These are phyloP conservation scores for Amphichorda felina DNA, from an alignment of 2,329 filamentous ascomycete species.

Conservation along the genomic window DNA sequence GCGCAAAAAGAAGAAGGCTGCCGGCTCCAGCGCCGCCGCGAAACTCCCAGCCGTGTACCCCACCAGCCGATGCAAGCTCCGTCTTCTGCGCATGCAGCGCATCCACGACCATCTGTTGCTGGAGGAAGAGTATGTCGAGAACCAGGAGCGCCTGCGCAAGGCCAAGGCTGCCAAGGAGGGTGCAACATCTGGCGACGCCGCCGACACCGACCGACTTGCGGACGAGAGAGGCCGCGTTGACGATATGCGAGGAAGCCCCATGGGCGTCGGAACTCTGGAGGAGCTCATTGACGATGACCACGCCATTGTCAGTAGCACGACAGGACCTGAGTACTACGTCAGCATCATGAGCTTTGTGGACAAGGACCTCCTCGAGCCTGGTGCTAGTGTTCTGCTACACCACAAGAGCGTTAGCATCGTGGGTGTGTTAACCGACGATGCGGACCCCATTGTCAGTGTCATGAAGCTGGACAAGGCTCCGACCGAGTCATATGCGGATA, in stretches of 20 bases:
- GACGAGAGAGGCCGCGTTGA: slow-evolving; percentile 93
- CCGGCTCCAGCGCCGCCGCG: slow-evolving; percentile 83
- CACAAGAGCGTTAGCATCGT: slow-evolving; percentile 98
- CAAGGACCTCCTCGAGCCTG: slow-evolving; percentile 94
- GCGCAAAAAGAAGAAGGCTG: slow-evolving; percentile 95
- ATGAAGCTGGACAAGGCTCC: slow-evolving; percentile 99
- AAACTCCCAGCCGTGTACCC: slow-evolving; percentile 93
- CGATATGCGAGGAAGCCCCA: slow-evolving; percentile 96
- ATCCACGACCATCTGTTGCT: slow-evolving; percentile 95
- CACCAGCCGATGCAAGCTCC: slow-evolving; percentile 93
- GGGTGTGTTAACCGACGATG: slow-evolving; percentile 90
- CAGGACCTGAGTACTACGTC: slow-evolving; percentile 96
- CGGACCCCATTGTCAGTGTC: slow-evolving; percentile 89
- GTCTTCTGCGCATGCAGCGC: slow-evolving; percentile 94
- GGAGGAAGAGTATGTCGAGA: slow-evolving; percentile 98
- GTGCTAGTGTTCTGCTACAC: slow-evolving; percentile 87
- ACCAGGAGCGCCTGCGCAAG: slow-evolving; percentile 91
- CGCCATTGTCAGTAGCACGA: slow-evolving; percentile 94
- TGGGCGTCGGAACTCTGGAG: slow-evolving; percentile 95
- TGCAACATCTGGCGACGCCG: slow-evolving; percentile 54
- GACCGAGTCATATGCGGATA: slow-evolving; percentile 96
- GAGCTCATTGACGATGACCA: slow-evolving; percentile 99
- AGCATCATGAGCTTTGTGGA: slow-evolving; percentile 99
- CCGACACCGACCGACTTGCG: slow-evolving; percentile 65
- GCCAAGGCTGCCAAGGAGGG: slow-evolving; percentile 72